These are phyloP conservation scores for Chalara sp. DNA, from an alignment of 2,329 filamentous ascomycete genomes.

Conservation along the genomic window DNA sequence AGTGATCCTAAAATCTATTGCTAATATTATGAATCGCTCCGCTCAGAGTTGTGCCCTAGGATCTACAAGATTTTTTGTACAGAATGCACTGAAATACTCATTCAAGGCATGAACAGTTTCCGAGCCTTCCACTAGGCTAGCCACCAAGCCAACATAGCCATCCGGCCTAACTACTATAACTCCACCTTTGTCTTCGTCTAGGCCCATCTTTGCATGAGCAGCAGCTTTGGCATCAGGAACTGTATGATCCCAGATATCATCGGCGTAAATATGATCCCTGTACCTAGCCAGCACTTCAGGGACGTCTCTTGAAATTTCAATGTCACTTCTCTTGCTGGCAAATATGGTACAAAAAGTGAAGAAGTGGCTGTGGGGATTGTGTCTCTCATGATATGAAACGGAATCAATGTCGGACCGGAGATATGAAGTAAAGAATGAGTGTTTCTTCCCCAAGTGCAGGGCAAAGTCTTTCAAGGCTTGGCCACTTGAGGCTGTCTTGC, in stretches of 20 bases:
- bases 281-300: constrained; percentile 69
- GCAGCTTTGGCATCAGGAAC: constrained; percentile 64
- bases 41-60: constrained; percentile 32
- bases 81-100: constrained; percentile 71
- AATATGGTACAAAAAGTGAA: constrained; percentile 76
- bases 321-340: constrained; percentile 55
- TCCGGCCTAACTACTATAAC: constrained; percentile 82
- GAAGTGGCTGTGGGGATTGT: constrained; percentile 80
- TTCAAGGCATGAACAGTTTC: constrained; percentile 79
- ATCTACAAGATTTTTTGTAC: constrained; percentile 49
- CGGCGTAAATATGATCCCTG: constrained; percentile 76
- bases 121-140: constrained; percentile 65
- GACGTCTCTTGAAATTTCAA: constrained; percentile 67
- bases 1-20: no score
- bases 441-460: constrained; percentile 52
- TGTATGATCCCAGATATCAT: constrained; percentile 68
- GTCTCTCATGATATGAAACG: constrained; percentile 69
- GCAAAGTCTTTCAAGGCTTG: constrained; percentile 66
- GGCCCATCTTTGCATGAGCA: constrained; percentile 81
- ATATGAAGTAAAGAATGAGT: constrained; percentile 67
- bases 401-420: constrained; percentile 51
- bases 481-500: constrained; percentile 51
- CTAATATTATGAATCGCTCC: no score
- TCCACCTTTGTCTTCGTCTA: constrained; percentile 66
- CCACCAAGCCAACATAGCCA: constrained; percentile 76